Evolutionary conservation across 2,329 filamentous ascomycete species (phyloP).

Genomic region (Fusarium mangiferae): DNA sequence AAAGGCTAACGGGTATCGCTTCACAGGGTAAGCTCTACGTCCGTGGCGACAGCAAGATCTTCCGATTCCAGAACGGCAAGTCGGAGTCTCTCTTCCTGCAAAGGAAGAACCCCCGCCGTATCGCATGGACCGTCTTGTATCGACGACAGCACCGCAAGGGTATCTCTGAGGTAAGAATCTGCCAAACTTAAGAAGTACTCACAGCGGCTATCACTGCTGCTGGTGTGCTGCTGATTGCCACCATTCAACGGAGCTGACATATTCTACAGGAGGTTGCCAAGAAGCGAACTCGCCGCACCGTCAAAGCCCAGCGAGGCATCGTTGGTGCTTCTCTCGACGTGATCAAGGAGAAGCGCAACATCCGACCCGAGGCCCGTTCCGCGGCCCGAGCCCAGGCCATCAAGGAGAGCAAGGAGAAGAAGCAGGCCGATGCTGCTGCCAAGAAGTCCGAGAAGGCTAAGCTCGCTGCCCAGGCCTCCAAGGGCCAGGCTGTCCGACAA

Average conservation of each 20-base stretch:
- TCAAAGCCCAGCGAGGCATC: slow-evolving; percentile 99
- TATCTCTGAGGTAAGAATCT: slow-evolving; percentile 93
- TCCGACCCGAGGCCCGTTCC: slow-evolving; percentile 94
- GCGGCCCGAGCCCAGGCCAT: slow-evolving; percentile 91
- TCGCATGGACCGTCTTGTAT: slow-evolving; percentile 98
- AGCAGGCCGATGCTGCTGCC: slow-evolving; percentile 82
- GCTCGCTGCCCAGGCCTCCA: slow-evolving; percentile 76
- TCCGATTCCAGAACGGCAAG: slow-evolving; percentile 99
- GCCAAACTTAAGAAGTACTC: neutral
- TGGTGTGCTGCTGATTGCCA: neutral
- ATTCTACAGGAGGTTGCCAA: slow-evolving; percentile 92
- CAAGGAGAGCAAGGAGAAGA: slow-evolving; percentile 99
- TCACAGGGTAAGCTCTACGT: slow-evolving; percentile 97
- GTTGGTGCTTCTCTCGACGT: slow-evolving; percentile 99
- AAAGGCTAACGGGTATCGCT: slow-evolving; percentile 45
- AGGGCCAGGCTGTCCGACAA: slow-evolving; percentile 83
- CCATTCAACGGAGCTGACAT: slow-evolving; percentile 53
- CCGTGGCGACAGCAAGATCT: slow-evolving; percentile 99
- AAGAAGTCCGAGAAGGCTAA: slow-evolving; percentile 99
- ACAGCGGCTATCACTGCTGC: neutral
- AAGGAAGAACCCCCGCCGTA: slow-evolving; percentile 99
- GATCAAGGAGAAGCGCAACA: slow-evolving; percentile 97
- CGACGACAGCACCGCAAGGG: slow-evolving; percentile 99
- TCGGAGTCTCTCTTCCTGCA: slow-evolving; percentile 99
- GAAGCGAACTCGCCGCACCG: slow-evolving; percentile 97